phyloP scores from a whole-genome alignment of 257 asterid genomes.

The Fraxinus excelsior region DNA sequence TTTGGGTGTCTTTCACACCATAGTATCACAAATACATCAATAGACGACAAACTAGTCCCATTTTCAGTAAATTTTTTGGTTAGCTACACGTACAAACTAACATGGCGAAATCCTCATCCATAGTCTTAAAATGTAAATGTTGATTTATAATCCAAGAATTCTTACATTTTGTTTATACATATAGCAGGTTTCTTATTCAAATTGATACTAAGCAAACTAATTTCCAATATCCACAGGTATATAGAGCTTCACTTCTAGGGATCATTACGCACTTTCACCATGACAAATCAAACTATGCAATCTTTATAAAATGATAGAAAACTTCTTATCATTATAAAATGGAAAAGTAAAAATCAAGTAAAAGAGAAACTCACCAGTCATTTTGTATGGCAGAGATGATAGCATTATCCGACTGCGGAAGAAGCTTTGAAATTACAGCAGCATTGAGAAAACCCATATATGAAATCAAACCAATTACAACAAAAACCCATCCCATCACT shows the following conservation, averaged over 20 bases:
- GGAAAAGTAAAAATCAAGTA: neutral
- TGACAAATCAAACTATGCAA: neutral
- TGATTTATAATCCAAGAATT: neutral
- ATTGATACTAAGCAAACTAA: neutral
- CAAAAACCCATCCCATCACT: conserved; percentile 53
- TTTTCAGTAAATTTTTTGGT: neutral
- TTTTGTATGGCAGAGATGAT: conserved; percentile 57
- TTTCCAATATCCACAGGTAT: neutral
- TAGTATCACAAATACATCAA: neutral
- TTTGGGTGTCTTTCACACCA: neutral
- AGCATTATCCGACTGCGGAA: conserved; percentile 49
- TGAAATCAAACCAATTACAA: conserved; percentile 44
- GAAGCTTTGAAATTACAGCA: conserved; percentile 61
- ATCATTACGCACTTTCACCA: neutral
- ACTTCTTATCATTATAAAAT: neutral
- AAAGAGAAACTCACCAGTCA: conserved; percentile 47
- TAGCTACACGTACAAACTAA: neutral
- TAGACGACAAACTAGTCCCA: neutral
- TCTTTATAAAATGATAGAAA: neutral
- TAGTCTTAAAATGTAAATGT: neutral
- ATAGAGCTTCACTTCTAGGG: neutral
- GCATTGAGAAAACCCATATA: conserved; percentile 47
- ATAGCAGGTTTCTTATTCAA: neutral
- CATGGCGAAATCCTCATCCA: neutral
- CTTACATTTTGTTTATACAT: neutral